Base-by-base conservation (phyloP, 1,284 basidiomycete species). In the Ceratorhiza oryzae-sativae region DNA sequence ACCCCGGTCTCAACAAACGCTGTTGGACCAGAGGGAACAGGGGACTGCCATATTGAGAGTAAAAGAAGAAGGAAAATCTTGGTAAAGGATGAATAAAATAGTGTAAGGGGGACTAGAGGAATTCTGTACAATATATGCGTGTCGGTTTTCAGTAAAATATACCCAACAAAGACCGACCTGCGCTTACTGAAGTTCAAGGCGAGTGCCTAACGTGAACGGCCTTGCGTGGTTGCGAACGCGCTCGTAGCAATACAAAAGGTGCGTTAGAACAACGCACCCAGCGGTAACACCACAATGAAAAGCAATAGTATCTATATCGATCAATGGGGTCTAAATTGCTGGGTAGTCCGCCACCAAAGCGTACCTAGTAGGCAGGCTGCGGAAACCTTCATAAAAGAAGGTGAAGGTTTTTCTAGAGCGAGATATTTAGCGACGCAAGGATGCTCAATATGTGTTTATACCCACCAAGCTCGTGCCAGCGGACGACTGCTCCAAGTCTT, bases 81-180 rank as follows among this genome's bases (percentile, higher is more conserved):
- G 1, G 92, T 90, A 41, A 96, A 82, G 0, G 94, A 94, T 0
- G 94, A 94, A 78, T 95, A 95, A 73, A 96, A 84, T 3, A 96
- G 83, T 2, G 90, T 90, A 18, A 96, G 84, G 1, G 93, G 89
- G 42, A 95, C 86, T 42, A 94, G 85, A 0, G 88, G 88, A 62
- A 89, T 86, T 76, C 90, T 92, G 55, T 27, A 30, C 20, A 25
- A 53, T n/a, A 9, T 18, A 46, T 56, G 32, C 46, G 25, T 34
- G 13, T 10, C 36, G 9, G 36, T 36, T 48, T 76, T 45, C 8
- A 41, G 18, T 49, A 42, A 58, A 23, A 25, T 27, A 18, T 3
- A 25, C 5, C 13, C 20, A 25, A 51, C n/a, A 51, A 51, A 51
- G 25, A 12, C 4, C n/a, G 15, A 34, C 4, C 5, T 15, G 27